A percentile compares a stretch with the other conserved stretches of the same genome.
Evolutionary conservation across 129 eudicot species (phyloP).

Genomic region (Centaurea solstitialis): DNA sequence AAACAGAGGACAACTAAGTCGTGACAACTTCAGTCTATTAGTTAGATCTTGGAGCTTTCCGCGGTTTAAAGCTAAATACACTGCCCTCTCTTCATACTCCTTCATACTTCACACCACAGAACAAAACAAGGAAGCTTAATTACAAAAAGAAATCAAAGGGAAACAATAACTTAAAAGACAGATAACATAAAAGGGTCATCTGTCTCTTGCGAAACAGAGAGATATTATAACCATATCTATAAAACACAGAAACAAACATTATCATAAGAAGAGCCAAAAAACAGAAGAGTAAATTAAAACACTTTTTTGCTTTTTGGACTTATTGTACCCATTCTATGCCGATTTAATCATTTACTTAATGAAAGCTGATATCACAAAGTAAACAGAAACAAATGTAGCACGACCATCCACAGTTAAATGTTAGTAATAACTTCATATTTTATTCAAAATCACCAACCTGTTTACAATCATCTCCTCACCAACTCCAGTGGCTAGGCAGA

Average conservation of each 20-base stretch:
- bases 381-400: background rate
- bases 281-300: background rate
- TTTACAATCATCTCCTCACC: conserved; percentile 83
- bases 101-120: conserved; percentile 52
- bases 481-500: conserved; percentile 83
- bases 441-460: conserved; percentile 38
- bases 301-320: background rate
- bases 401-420: background rate
- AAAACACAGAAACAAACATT: background rate
- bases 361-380: background rate
- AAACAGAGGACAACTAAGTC: conserved; percentile 82
- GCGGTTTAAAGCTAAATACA: conserved; percentile 71
- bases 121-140: background rate
- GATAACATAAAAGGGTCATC: background rate
- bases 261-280: background rate
- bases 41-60: conserved; percentile 81
- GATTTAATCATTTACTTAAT: no score
- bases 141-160: background rate
- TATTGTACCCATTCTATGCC: background rate
- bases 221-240: no score
- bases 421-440: background rate
- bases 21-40: conserved; percentile 73
- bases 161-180: background rate
- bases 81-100: conserved; percentile 95
- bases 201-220: background rate